These are phyloP conservation scores for Pyrus bretschneideri DNA, from an alignment of 306 rosid genomes.

Conservation along the genomic window DNA sequence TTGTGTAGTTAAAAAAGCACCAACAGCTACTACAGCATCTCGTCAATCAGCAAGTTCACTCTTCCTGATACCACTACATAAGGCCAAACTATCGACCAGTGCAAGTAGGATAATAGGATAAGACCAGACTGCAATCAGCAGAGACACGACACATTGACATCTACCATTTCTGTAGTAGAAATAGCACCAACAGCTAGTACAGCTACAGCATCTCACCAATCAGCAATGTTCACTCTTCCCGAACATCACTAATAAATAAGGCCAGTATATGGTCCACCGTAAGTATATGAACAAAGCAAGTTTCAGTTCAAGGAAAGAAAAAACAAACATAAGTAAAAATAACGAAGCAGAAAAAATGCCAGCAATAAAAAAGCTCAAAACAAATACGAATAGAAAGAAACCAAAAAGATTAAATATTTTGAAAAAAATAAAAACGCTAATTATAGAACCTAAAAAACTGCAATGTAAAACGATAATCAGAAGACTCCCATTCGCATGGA, in stretches of 20 bases:
- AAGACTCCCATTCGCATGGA: conserved; percentile 5
- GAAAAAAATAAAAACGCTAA: neutral
- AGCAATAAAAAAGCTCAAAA: neutral
- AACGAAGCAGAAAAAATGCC: neutral
- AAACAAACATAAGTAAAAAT: neutral
- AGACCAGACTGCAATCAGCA: conserved; percentile 33
- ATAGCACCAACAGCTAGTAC: conserved; percentile 43
- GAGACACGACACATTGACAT: conserved; percentile 19
- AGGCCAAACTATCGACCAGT: conserved; percentile 14
- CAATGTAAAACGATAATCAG: neutral
- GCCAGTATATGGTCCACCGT: conserved; percentile 29
- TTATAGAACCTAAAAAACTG: conserved; percentile 6
- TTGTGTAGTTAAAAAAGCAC: conserved; percentile 26
- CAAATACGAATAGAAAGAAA: neutral
- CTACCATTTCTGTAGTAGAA: conserved; percentile 28
- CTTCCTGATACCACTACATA: conserved; percentile 40
- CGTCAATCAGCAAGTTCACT: conserved; percentile 35
- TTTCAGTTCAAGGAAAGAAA: neutral
- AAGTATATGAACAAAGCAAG: conserved; percentile 19
- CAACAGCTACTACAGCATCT: conserved; percentile 42
- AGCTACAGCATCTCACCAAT: conserved; percentile 35
- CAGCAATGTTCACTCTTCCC: conserved; percentile 41
- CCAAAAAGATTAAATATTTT: neutral
- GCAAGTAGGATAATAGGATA: conserved; percentile 25
- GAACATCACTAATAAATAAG: conserved; percentile 46